Base-by-base conservation (phyloP, 805 yeast genomes). In the Wickerhamiella musiphila region DNA sequence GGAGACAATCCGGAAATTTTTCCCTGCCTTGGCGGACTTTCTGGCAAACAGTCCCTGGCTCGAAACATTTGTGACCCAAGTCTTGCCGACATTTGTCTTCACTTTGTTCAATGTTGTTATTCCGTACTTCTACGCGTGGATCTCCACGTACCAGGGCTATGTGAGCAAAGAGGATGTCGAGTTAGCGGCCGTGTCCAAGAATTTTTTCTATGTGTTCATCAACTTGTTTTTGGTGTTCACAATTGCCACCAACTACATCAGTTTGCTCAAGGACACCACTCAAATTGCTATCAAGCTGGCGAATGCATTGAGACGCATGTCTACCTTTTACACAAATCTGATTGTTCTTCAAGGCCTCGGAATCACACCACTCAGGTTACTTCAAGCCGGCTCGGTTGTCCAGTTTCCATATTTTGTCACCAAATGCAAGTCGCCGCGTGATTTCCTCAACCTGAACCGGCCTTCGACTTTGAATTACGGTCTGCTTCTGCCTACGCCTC, bases 401-500 rank as follows among this genome's bases (percentile, higher is more conserved):
- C 67, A 73, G 38, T 78, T 77, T 48, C 81, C 92, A 2, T 67
- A 74, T 34, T 69, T 76, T 52, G 64, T 63, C 40, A 60, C 64
- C 4, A 60, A 60, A 25, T 73, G 83, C 45, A 73, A 70, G 45
- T 81, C 94, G 0, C 93, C 95, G 9, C 60, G 95, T 43, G 93
- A 84, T 44, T 70, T 68, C 46, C 66, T 73, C 41, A 66, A 71
- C 23, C 55, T 82, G 18, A 78, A 78, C 57, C 75, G 70, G 42
- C 95, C 98, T 0, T 93, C 93, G n/a, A 65, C 70, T 11, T 82
- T 86, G 61, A 81, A 83, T 51, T 84, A 84, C 50, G 96, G 96
- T 0, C 56, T 90, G 21, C 79, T 78, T 44, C 61, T 86, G 35
- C 98, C 98, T 0, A 94, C 81, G 47, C 94, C 96, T 5, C 65